Percentiles rank a stretch among this genome's conserved stretches.
Evolutionary conservation across 345 rosid genomes (phyloP).

Genomic region (Ailanthus altissimus): DNA sequence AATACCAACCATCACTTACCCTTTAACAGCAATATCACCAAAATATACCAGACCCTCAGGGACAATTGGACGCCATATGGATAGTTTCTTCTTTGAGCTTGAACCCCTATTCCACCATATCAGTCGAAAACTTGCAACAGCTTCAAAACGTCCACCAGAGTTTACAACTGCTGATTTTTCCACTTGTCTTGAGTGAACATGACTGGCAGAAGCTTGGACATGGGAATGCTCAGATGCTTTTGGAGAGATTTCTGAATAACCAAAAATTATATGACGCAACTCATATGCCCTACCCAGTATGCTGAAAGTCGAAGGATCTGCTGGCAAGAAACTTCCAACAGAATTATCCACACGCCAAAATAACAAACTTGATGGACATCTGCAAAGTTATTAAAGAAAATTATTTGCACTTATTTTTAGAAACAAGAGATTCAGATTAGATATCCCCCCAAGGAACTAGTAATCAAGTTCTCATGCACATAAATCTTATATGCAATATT

Average conservation of each 20-base stretch:
- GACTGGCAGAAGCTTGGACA: constrained; percentile 40
- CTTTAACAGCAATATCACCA: constrained; percentile 92
- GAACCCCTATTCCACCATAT: constrained; percentile 87
- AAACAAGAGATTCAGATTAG: not conserved
- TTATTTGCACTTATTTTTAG: not conserved
- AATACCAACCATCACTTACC: constrained; percentile 48
- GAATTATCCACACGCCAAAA: constrained; percentile 95
- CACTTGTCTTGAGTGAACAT: constrained; percentile 28
- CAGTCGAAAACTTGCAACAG: constrained; percentile 76
- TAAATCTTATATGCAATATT: not conserved
- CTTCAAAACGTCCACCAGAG: constrained; percentile 70
- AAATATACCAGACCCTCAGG: constrained; percentile 84
- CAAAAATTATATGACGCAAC: constrained; percentile 65
- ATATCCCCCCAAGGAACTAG: not conserved
- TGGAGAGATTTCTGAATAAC: constrained; percentile 46
- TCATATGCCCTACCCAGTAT: constrained; percentile 71
- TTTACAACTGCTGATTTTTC: constrained; percentile 38
- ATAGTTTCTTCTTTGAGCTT: constrained; percentile 71
- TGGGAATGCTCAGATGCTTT: constrained; percentile 38
- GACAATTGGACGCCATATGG: constrained; percentile 88
- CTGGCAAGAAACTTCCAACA: constrained; percentile 84
- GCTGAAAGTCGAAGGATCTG: constrained; percentile 53
- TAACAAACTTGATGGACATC: constrained; percentile 60
- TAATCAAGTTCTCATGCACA: not conserved
- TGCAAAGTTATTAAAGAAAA: constrained; percentile 41